A percentile compares a stretch with the other conserved stretches of the same genome.
These are phyloP conservation scores for Colletotrichum viniferum DNA, from an alignment of 2,329 filamentous ascomycete genomes.

Conservation along the genomic window DNA sequence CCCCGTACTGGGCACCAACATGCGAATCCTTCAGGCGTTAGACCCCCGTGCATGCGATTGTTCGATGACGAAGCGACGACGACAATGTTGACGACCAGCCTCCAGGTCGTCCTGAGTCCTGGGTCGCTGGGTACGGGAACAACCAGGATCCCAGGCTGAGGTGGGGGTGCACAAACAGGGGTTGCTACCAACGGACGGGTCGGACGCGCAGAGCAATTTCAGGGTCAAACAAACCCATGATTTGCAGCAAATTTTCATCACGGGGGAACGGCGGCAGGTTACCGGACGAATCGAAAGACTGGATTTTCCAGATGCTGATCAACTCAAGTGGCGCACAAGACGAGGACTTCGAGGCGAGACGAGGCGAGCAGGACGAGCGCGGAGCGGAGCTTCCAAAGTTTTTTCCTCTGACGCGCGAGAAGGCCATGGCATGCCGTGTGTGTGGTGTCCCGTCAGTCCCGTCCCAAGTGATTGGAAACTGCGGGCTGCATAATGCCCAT, in stretches of 20 bases:
- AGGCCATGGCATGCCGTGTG: neutral
- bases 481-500: constrained; percentile 6
- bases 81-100: neutral
- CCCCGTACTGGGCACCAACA: constrained; percentile 7
- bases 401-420: neutral
- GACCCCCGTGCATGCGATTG: neutral
- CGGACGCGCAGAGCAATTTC: constrained; percentile 14
- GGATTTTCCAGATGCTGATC: constrained; percentile 13
- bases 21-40: neutral
- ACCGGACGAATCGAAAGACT: constrained; percentile 12
- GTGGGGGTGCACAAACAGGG: constrained; percentile 8
- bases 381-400: constrained; percentile 5
- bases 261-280: neutral
- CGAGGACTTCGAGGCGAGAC: neutral
- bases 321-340: neutral
- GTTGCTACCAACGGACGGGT: constrained; percentile 11
- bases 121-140: constrained; percentile 17
- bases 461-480: constrained; percentile 18
- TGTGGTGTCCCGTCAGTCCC: constrained; percentile 9
- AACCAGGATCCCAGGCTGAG: neutral
- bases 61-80: constrained; percentile 5
- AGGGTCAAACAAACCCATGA: constrained; percentile 15
- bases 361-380: neutral
- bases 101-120: neutral
- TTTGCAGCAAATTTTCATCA: constrained; percentile 15